Evolutionary conservation across 805 yeast species (phyloP).

Genomic region (Metschnikowia arizonensis): DNA sequence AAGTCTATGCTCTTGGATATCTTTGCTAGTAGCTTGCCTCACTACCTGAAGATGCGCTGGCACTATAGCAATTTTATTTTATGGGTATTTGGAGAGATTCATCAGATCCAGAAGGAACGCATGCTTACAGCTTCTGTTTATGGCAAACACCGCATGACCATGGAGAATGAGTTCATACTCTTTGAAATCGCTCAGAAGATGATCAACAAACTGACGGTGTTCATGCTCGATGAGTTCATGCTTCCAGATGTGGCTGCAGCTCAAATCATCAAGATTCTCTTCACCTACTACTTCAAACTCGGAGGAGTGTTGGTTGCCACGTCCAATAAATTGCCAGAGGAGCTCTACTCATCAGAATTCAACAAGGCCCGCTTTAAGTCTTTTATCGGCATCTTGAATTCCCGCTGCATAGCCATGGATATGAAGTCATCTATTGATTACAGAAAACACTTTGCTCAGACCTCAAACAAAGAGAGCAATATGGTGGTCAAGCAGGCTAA

Average conservation of each 20-base stretch:
- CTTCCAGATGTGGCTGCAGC: conserved; percentile 74
- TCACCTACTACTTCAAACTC: conserved; percentile 64
- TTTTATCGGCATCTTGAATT: conserved; percentile 53
- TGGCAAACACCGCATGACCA: conserved; percentile 15
- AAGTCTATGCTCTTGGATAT: conserved; percentile 72
- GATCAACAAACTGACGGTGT: conserved; percentile 53
- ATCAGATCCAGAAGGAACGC: conserved; percentile 47
- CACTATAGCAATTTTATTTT: conserved; percentile 68
- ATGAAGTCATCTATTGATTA: conserved; percentile 60
- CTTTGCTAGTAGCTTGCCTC: conserved; percentile 63
- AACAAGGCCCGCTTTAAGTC: conserved; percentile 53
- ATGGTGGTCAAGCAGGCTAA: conserved; percentile 29
- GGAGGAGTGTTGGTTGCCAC: conserved; percentile 78
- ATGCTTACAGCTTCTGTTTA: conserved; percentile 26
- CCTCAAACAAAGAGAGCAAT: conserved; percentile 23
- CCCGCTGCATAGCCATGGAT: conserved; percentile 58
- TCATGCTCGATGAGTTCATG: conserved; percentile 72
- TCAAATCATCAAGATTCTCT: conserved; percentile 58
- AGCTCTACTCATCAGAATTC: conserved; percentile 63
- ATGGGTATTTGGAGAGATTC: conserved; percentile 64
- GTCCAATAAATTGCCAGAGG: conserved; percentile 68
- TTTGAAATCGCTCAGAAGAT: conserved; percentile 65
- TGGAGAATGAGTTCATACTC: conserved; percentile 60
- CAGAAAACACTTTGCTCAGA: conserved; percentile 32
- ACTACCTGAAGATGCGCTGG: conserved; percentile 61